Evolutionary conservation across 129 eudicot species (phyloP), one percentile per base, ranked within the genome.

Genomic region (Sambucus nigra): DNA sequence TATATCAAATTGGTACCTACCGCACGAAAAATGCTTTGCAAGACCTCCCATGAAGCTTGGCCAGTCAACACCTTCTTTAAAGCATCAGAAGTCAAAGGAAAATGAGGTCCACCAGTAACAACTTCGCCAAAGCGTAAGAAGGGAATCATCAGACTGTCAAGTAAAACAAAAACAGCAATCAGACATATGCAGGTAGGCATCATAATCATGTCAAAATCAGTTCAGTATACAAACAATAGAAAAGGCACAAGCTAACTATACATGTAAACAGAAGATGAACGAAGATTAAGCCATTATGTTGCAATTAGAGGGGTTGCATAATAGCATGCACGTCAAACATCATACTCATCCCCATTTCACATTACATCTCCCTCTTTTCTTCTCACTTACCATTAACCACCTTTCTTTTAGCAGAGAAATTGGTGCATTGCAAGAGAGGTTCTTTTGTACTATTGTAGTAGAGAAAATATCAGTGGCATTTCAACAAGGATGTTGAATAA

Each of bases 91-190:
- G 80, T 91, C 64, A 91, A 67, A 47, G 95, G 80, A 73, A 91
- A 91, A 82, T 91, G 95, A 52, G 72, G 82, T 53, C 95, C 99
- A 51, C 99, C 95, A 40, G 78, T 65, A 10, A 91, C 65, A 51
- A 70, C 63, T 80, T 91, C 99, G 65, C 99, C 99, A 72, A 91
- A 69, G 14, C 99, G 99, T 53, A 91, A 76, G 78, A 91, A 86
- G 50, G 86, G 86, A 59, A 91, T 49, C 64, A 91, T 65, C 87
- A 91, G 72, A 70, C 99, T 91, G 57, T 46, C 73, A 58, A 24
- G 32, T 41, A 44, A 42, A 15, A 16, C 19, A 42, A 18, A 42
- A 58, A 74, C 1, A 15, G 5, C 56, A 25, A 60, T 63, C n/a
- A 47, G 68, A 57, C 50, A 27, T 2, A 12, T 22, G 47, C 1